A percentile compares a stretch with the other conserved stretches of the same genome.
Evolutionary conservation across 2,329 filamentous ascomycete genomes (phyloP).

Genomic region (Venturia nashicola): DNA sequence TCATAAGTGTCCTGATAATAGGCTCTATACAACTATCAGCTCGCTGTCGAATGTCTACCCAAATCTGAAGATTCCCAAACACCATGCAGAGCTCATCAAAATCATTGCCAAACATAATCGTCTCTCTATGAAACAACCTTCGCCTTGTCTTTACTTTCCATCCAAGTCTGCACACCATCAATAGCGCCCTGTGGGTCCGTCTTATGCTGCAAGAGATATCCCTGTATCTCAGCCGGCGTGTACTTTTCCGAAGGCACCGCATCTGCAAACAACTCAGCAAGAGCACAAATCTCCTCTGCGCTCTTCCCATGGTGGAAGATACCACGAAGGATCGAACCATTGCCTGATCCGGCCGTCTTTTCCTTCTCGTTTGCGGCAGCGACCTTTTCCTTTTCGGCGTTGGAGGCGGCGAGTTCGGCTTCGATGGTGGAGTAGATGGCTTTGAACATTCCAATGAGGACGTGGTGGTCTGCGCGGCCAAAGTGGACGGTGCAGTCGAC

Average conservation of each 20-base stretch:
- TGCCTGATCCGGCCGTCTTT: background rate
- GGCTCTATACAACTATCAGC: background rate
- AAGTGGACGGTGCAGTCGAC: slow-evolving; percentile 12
- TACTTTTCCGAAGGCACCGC: slow-evolving; percentile 18
- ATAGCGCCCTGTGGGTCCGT: slow-evolving; percentile 3
- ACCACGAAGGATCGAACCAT: background rate
- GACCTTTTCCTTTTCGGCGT: background rate
- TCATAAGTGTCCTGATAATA: background rate
- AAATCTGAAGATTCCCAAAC: background rate
- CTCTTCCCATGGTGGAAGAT: slow-evolving; percentile 1
- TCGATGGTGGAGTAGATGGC: slow-evolving; percentile 6
- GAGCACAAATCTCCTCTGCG: slow-evolving; percentile 13
- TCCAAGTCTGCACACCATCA: slow-evolving; percentile 5
- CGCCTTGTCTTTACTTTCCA: slow-evolving; percentile 1
- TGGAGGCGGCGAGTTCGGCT: slow-evolving; percentile 1
- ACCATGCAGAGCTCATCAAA: background rate
- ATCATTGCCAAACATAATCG: no score
- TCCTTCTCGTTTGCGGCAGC: background rate
- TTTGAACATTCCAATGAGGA: slow-evolving; percentile 3
- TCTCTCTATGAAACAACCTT: background rate
- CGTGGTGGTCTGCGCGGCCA: slow-evolving; percentile 12
- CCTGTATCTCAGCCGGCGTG: slow-evolving; percentile 20
- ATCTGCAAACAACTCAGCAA: slow-evolving; percentile 15
- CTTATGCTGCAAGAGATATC: slow-evolving; percentile 8
- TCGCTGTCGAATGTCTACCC: background rate